phyloP scores from a whole-genome alignment of 2,329 filamentous ascomycete species.

The Phialemonium atrogriseum region DNA sequence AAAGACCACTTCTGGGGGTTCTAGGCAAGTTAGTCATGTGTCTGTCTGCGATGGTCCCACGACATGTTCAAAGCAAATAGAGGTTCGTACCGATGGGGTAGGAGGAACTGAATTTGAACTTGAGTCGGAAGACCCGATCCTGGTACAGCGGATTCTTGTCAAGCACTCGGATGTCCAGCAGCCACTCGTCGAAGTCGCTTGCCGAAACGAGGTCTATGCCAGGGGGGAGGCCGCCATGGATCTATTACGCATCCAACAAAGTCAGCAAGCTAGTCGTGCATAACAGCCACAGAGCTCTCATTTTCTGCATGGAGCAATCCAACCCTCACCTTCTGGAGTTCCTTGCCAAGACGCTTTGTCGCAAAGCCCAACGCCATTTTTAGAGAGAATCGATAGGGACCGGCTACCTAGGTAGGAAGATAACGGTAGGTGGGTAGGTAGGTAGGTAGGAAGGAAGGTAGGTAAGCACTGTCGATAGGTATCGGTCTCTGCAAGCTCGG shows the following conservation, averaged over 20 bases:
- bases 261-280: too few relatives aligned
- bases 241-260: too few relatives aligned
- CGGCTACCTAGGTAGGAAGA: too few relatives aligned
- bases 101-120: constrained; percentile 72
- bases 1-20: constrained; percentile 93
- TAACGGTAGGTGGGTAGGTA: too few relatives aligned
- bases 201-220: constrained; percentile 73
- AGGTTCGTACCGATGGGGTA: constrained; percentile 76
- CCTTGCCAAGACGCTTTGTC: constrained; percentile 50
- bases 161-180: constrained; percentile 83
- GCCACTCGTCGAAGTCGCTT: constrained; percentile 82
- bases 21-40: constrained; percentile 44
- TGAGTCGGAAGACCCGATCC: constrained; percentile 71
- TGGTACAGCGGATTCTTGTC: constrained; percentile 85
- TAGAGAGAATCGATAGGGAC: too few relatives aligned
- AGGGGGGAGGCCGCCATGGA: constrained; percentile 49
- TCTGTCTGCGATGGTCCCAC: too few relatives aligned
- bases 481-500: too few relatives aligned
- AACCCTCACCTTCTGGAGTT: constrained; percentile 45
- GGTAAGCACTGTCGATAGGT: too few relatives aligned
- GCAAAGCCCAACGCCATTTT: constrained; percentile 40
- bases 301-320: too few relatives aligned
- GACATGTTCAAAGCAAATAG: background rate
- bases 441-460: too few relatives aligned
- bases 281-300: too few relatives aligned